Base-by-base conservation (phyloP, 352 stramenopile species). In the Globisporangium rhizosaccharum region DNA sequence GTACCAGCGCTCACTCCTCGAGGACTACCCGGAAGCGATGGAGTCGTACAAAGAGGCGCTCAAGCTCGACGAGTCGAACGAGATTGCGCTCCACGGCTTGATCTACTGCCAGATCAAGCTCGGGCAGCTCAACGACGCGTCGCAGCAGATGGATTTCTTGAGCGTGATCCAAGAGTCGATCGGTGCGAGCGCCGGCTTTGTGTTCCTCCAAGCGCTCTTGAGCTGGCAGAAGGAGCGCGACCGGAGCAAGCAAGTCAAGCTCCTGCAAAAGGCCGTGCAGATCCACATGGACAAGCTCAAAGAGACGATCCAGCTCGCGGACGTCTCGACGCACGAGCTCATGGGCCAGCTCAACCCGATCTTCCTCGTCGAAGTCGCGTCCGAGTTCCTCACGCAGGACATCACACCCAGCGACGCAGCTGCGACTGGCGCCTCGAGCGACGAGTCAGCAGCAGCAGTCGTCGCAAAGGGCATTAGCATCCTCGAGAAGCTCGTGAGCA, bases 81-180 rank as follows among this genome's bases (percentile, higher is more conserved):
- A 94, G 46, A 73, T 79, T 52, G 91, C 91, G n/a, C 73, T 97
- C 6, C 79, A 92, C 45, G 91, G 90, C 0, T 72, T 96, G 47
- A 97, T 98, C 61, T 97, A 96, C 69, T 97, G 88, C 64, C 91
- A 97, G 66, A 82, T 98, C 61, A 93, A 92, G 50, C 61, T 90
- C 4, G 87, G 86, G 6, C 73, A 92, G 53, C 63, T 96, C 7
- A 87, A 97, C 49, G 91, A 98, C 56, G 92, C 92, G 1, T 83
- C 84, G 0, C 82, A 96, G 63, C 92, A 98, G 61, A 89, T 97
- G 72, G 92, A 98, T 50, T 96, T 98, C 57, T 63, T 97, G 4
- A 85, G 71, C 25, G 82, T 97, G 12, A 90, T 98, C 56, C 88
- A 97, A 46, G 85, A 96, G 71, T 94, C 68, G 37, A 95, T 93